Evolutionary conservation across 1,284 basidiomycete species (phyloP).

Genomic region (Volvariella surrecta): DNA sequence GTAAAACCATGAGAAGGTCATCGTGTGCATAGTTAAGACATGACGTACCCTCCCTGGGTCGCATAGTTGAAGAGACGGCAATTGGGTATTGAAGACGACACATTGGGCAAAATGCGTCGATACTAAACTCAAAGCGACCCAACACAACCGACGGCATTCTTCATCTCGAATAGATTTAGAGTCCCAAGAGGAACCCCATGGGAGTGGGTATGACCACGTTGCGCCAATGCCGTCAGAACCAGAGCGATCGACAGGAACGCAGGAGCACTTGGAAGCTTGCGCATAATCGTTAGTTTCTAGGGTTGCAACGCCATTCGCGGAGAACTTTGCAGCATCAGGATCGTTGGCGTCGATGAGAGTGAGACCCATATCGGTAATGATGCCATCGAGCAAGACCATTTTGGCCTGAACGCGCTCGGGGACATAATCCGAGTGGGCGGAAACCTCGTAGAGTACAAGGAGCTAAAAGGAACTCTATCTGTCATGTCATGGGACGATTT

Average conservation of each 20-base stretch:
- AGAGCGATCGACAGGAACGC: conserved; percentile 24
- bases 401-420: conserved; percentile 43
- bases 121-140: conserved; percentile 61
- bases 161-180: conserved; percentile 49
- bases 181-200: conserved; percentile 54
- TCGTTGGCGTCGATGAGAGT: conserved; percentile 49
- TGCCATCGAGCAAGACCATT: conserved; percentile 50
- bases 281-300: conserved; percentile 22
- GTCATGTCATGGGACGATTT: conserved; percentile 4
- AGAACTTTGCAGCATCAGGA: conserved; percentile 42
- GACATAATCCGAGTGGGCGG: conserved; percentile 56
- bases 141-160: conserved; percentile 63
- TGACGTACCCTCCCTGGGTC: conserved; percentile 57
- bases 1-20: conserved; percentile 8
- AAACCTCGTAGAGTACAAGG: conserved; percentile 66
- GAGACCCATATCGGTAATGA: conserved; percentile 47
- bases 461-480: conserved; percentile 32
- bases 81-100: conserved; percentile 50
- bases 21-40: conserved; percentile 1
- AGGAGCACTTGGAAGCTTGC: conserved; percentile 34
- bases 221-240: conserved; percentile 26
- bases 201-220: conserved; percentile 41
- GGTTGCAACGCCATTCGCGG: conserved; percentile 36
- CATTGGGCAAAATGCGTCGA: conserved; percentile 59
- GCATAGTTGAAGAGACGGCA: conserved; percentile 45